These are phyloP conservation scores for Inga leiocalycina DNA, from an alignment of 306 rosid genomes.

Conservation along the genomic window DNA sequence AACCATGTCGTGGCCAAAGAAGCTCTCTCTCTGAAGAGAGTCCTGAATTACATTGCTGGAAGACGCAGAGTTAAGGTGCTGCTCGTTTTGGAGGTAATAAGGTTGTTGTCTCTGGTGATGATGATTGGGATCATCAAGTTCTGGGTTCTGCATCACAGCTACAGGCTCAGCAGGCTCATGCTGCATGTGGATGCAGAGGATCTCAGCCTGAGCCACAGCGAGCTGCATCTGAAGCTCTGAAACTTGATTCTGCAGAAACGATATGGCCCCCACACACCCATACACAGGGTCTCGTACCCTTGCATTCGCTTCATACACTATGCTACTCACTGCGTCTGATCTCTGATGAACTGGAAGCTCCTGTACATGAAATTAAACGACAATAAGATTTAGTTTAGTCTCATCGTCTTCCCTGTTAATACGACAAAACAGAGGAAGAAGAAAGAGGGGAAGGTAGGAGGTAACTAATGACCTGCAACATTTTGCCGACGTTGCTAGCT, in stretches of 20 bases:
- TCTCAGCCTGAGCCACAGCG: slow-evolving; percentile 90
- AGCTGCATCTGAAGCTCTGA: slow-evolving; percentile 94
- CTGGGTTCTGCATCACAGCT: slow-evolving; percentile 30
- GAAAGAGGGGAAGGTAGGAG: background rate
- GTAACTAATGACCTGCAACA: slow-evolving; percentile 67
- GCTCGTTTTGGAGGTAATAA: slow-evolving; percentile 48
- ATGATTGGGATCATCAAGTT: slow-evolving; percentile 28
- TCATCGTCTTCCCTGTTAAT: background rate
- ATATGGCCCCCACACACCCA: slow-evolving; percentile 89
- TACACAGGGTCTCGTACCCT: slow-evolving; percentile 90
- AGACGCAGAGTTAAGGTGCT: slow-evolving; percentile 53
- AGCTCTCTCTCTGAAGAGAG: slow-evolving; percentile 55
- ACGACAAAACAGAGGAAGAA: background rate
- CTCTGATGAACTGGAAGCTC: slow-evolving; percentile 78
- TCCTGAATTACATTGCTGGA: slow-evolving; percentile 62
- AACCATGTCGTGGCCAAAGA: slow-evolving; percentile 75
- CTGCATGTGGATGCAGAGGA: slow-evolving; percentile 84
- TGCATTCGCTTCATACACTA: slow-evolving; percentile 96
- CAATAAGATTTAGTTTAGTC: background rate
- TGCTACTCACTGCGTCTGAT: slow-evolving; percentile 90
- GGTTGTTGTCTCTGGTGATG: slow-evolving; percentile 42
- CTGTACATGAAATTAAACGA: slow-evolving; percentile 33
- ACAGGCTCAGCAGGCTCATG: slow-evolving; percentile 38
- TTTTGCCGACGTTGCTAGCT: slow-evolving; percentile 95
- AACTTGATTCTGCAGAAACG: slow-evolving; percentile 78